These are phyloP conservation scores for Candida tropicalis DNA, from an alignment of 1,139 yeast genomes.

Conservation along the genomic window DNA sequence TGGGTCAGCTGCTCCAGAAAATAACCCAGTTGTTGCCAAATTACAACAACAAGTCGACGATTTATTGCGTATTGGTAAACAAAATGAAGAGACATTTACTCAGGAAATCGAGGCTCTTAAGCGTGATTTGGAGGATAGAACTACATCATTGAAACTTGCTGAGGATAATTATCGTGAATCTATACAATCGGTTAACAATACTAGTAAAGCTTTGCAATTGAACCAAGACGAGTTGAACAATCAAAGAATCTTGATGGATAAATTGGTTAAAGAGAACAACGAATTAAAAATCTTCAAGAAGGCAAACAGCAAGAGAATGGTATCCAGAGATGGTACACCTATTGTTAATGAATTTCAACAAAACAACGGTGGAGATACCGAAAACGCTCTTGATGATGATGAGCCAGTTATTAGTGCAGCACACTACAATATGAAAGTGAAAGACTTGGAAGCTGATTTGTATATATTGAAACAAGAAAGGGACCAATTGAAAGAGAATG, in stretches of 20 bases:
- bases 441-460: conserved; percentile 84
- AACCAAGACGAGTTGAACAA: conserved; percentile 72
- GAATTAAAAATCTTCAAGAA: conserved; percentile 61
- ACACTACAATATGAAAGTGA: conserved; percentile 73
- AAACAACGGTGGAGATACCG: conserved; percentile 18
- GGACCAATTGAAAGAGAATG: conserved; percentile 71
- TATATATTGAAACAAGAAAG: conserved; percentile 82
- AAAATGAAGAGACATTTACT: conserved; percentile 37
- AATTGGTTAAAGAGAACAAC: conserved; percentile 66
- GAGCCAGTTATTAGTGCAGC: conserved; percentile 57
- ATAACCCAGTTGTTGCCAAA: conserved; percentile 34
- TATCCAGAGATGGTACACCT: conserved; percentile 32
- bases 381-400: conserved; percentile 41
- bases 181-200: conserved; percentile 68
- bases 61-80: conserved; percentile 40
- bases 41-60: conserved; percentile 54
- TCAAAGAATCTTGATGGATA: conserved; percentile 58
- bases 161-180: conserved; percentile 70
- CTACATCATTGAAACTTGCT: conserved; percentile 38
- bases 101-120: conserved; percentile 38
- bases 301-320: conserved; percentile 37
- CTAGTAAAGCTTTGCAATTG: conserved; percentile 71
- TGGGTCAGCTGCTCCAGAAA: conserved; percentile 17
- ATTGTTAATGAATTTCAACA: conserved; percentile 16
- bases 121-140: conserved; percentile 35